Evolutionary conservation across 1,284 basidiomycete genomes (phyloP).

Genomic region (Tylopilus orsonianus): DNA sequence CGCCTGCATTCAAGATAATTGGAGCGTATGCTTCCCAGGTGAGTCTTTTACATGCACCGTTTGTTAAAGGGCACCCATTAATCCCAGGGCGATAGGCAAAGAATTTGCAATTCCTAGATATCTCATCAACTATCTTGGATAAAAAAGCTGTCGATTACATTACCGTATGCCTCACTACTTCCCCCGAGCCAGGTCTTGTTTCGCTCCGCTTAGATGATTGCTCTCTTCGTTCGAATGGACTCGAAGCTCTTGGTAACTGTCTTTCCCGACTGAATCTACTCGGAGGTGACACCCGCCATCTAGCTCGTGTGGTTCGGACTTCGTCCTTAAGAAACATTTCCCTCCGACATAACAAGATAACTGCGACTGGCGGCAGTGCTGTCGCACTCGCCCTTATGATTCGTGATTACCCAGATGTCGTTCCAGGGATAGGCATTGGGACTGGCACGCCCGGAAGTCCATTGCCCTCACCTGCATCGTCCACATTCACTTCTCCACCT

Average conservation of each 20-base stretch:
- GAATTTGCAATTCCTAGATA: slow-evolving; percentile 79
- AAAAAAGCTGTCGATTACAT: slow-evolving; percentile 83
- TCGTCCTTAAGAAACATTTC: slow-evolving; percentile 87
- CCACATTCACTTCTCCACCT: slow-evolving; percentile 22
- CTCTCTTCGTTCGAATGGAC: slow-evolving; percentile 62
- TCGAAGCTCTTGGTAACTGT: slow-evolving; percentile 75
- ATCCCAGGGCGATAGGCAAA: slow-evolving; percentile 51
- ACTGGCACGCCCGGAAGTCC: slow-evolving; percentile 4
- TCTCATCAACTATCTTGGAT: slow-evolving; percentile 87
- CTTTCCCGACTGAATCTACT: not conserved
- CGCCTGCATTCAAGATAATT: slow-evolving; percentile 77
- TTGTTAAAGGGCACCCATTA: not conserved
- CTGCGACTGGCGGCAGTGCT: slow-evolving; percentile 78
- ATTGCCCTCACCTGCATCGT: slow-evolving; percentile 20
- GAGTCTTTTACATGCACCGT: not conserved
- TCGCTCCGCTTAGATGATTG: slow-evolving; percentile 86
- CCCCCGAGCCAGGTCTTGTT: slow-evolving; percentile 61
- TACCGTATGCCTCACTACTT: slow-evolving; percentile 61
- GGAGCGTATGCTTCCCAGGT: slow-evolving; percentile 67
- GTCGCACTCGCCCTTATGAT: slow-evolving; percentile 95
- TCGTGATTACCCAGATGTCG: slow-evolving; percentile 85
- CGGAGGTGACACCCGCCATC: slow-evolving; percentile 3
- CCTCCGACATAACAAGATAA: slow-evolving; percentile 83
- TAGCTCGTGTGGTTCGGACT: slow-evolving; percentile 78
- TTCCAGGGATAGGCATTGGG: slow-evolving; percentile 34